A percentile compares a stretch with the other conserved stretches of the same genome.
Evolutionary conservation across 2,329 filamentous ascomycete species (phyloP).

Genomic region (Phialophora expanda): DNA sequence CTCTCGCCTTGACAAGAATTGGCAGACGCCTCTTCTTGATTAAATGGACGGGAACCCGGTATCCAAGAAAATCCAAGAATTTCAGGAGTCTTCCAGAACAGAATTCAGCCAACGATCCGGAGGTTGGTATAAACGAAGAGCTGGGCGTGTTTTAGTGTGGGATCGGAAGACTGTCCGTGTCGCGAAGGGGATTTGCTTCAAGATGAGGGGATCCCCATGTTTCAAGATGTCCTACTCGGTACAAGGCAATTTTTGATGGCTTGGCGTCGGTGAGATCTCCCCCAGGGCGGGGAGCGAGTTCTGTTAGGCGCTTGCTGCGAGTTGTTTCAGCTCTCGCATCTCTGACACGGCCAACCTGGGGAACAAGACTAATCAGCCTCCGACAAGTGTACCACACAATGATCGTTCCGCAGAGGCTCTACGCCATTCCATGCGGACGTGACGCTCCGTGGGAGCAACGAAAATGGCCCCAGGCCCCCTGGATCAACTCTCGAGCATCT

Average conservation of each 20-base stretch:
- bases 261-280: constrained; percentile 2
- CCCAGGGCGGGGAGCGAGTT: background rate
- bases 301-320: background rate
- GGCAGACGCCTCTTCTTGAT: background rate
- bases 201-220: constrained; percentile 4
- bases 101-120: background rate
- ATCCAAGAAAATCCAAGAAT: background rate
- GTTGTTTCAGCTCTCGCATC: no score
- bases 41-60: background rate
- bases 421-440: no score
- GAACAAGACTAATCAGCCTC: no score
- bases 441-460: no score
- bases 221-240: background rate
- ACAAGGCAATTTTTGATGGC: background rate
- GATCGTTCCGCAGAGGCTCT: no score
- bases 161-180: background rate
- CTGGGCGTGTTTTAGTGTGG: background rate
- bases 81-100: background rate
- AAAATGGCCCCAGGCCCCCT: no score
- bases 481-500: no score
- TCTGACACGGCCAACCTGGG: no score
- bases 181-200: background rate
- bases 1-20: constrained; percentile 1
- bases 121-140: background rate
- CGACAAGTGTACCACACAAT: no score